Evolutionary conservation across 352 stramenopile genomes (phyloP), one percentile per base, ranked within the genome.

Genomic region (Globisporangium irregulare): DNA sequence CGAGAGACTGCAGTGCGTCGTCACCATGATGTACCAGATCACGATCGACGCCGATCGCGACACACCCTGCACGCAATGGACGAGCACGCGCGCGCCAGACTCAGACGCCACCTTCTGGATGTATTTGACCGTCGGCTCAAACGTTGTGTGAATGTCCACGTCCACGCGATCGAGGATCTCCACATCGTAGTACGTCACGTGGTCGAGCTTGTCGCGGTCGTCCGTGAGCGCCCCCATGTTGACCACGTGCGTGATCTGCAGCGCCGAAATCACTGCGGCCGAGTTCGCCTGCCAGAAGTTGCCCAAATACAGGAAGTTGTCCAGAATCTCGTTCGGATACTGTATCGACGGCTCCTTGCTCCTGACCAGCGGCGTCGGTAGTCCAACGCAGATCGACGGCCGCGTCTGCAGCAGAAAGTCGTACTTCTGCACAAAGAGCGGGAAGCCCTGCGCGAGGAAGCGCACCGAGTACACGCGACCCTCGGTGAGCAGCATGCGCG

Each of bases 241-340:
- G 41, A 92, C 73, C 9, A 93, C 65, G 69, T 93, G 83, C 1
- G 86, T 92, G 70, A 93, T 91, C 48, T 79, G 57, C 34, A 93
- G 71, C 20, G 79, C 74, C 3, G 68, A 41, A n/a, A 92, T 70
- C 25, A 90, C 79, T 10, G 80, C 71, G 0, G 69, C 32, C n/a
- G 83, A 84, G 51, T 87, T 89, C 36, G 86, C 86, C 73, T 93
- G 86, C 86, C 86, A 93, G 64, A 89, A 92, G 70, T 92, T 93
- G 66, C 86, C 86, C 22, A 93, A 68, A 29, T 77, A 93, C 20
- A 93, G 67, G n/a, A 91, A 89, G 2, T 68, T 75, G 20, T 90
- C 77, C 57, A 92, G 63, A 58, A 93, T 91, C 71, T 93, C 86
- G 72, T 92, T 93, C 43, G 86, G 86, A 55, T 87, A 93, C 34